These are phyloP conservation scores for Chaetomium cochliodes DNA, from an alignment of 495 filamentous ascomycete genomes.

Conservation along the genomic window DNA sequence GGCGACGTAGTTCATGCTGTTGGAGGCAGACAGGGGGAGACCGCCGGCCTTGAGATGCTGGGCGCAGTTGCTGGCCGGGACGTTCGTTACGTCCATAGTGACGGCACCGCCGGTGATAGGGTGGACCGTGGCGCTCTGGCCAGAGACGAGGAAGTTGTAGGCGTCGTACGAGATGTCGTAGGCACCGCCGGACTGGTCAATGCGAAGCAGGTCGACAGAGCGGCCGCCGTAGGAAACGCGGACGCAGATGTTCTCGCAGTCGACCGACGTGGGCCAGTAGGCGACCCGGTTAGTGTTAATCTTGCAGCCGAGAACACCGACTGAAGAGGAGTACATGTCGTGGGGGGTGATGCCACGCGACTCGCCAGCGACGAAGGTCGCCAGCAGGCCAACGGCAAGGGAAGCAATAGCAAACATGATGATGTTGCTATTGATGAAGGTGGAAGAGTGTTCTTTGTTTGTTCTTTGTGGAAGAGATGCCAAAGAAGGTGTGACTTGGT, in stretches of 20 bases:
- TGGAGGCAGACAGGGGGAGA: slow-evolving; percentile 43
- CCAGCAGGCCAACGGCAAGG: background rate
- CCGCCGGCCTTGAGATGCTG: slow-evolving; percentile 35
- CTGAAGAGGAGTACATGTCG: slow-evolving; percentile 50
- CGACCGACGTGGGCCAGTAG: slow-evolving; percentile 49
- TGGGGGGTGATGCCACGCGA: slow-evolving; percentile 44
- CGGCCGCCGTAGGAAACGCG: slow-evolving; percentile 39
- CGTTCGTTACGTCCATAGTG: slow-evolving; percentile 36
- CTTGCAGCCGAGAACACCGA: slow-evolving; percentile 53
- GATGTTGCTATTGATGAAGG: background rate
- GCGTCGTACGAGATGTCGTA: slow-evolving; percentile 47
- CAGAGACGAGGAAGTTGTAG: slow-evolving; percentile 45
- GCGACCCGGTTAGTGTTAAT: slow-evolving; percentile 49
- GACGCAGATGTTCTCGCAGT: slow-evolving; percentile 48
- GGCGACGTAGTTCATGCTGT: slow-evolving; percentile 45
- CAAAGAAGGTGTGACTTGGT: background rate
- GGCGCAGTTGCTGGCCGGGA: slow-evolving; percentile 37
- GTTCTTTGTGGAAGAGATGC: background rate
- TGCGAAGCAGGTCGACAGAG: slow-evolving; percentile 41
- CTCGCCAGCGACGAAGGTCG: slow-evolving; percentile 5
- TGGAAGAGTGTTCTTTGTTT: background rate
- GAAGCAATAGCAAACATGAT: background rate
- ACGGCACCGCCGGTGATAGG: slow-evolving; percentile 40
- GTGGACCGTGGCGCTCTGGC: slow-evolving; percentile 32
- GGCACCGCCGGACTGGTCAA: slow-evolving; percentile 45